phyloP scores from a whole-genome alignment of 352 stramenopile species.

The Phytophthora constricta region DNA sequence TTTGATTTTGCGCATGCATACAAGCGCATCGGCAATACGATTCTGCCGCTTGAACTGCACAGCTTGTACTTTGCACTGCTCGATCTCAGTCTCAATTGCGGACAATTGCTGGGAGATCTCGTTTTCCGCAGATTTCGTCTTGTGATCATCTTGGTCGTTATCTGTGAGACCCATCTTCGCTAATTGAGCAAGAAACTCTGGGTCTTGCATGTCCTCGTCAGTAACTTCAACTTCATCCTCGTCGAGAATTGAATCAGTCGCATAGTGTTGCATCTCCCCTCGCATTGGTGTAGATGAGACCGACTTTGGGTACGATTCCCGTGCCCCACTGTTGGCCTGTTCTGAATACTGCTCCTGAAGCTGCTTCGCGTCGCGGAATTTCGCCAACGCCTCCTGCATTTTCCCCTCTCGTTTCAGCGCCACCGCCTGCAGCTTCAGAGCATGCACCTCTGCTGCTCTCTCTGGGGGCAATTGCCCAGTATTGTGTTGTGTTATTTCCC shows the following conservation, averaged over 20 bases:
- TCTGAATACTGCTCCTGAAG: slow-evolving; percentile 42
- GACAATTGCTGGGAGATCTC: slow-evolving; percentile 30
- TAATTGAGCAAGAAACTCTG: slow-evolving; percentile 70
- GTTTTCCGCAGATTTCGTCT: neutral
- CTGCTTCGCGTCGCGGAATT: slow-evolving; percentile 67
- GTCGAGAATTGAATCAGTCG: slow-evolving; percentile 11
- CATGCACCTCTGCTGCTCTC: slow-evolving; percentile 35
- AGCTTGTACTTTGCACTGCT: slow-evolving; percentile 50
- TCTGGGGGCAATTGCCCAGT: neutral
- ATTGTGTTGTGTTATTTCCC: neutral
- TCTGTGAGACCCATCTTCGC: slow-evolving; percentile 49
- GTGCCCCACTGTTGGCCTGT: neutral
- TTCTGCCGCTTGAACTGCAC: slow-evolving; percentile 63
- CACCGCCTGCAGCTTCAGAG: slow-evolving; percentile 63
- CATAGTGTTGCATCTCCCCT: neutral
- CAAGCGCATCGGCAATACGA: slow-evolving; percentile 60
- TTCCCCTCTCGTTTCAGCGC: slow-evolving; percentile 62
- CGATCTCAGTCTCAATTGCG: slow-evolving; percentile 53
- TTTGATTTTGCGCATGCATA: slow-evolving; percentile 66
- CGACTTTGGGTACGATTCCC: neutral
- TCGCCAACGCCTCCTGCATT: slow-evolving; percentile 56
- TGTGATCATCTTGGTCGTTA: neutral
- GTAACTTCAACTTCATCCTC: slow-evolving; percentile 66
- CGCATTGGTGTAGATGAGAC: neutral
- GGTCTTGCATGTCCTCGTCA: slow-evolving; percentile 80